A percentile compares a stretch with the other conserved stretches of the same genome.
Evolutionary conservation across 257 asterid species (phyloP).

Genomic region (Craterostigma plantagineum): DNA sequence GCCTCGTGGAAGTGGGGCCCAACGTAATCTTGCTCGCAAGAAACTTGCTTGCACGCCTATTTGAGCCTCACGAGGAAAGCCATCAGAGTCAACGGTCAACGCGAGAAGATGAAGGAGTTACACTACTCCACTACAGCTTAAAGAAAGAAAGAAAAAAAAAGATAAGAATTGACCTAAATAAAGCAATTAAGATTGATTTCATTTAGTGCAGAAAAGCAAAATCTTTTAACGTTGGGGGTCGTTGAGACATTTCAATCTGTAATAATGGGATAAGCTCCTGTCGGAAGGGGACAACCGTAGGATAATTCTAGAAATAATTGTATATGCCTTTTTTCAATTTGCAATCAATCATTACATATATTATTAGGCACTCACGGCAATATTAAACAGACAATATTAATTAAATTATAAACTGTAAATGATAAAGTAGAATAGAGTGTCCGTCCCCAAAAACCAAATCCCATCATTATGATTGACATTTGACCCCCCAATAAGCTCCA

Average conservation of each 20-base stretch:
- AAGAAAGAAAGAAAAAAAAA: slow-evolving; percentile 10
- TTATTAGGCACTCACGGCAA: background rate
- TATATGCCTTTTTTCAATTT: too few relatives aligned
- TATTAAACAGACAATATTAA: too few relatives aligned
- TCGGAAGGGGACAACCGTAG: too few relatives aligned
- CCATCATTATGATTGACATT: slow-evolving; percentile 78
- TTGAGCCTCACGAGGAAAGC: slow-evolving; percentile 21
- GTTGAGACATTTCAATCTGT: too few relatives aligned
- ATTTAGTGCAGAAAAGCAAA: slow-evolving; percentile 13
- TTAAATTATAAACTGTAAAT: too few relatives aligned
- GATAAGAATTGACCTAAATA: slow-evolving; percentile 25
- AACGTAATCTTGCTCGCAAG: slow-evolving; percentile 12
- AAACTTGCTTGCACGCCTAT: background rate
- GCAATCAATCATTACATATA: background rate
- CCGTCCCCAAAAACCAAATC: slow-evolving; percentile 29
- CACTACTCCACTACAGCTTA: too few relatives aligned
- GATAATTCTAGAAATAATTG: too few relatives aligned
- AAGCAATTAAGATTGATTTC: slow-evolving; percentile 10
- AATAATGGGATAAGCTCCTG: background rate
- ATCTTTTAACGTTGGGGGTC: background rate
- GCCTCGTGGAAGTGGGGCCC: slow-evolving; percentile 24
- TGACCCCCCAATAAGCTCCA: slow-evolving; percentile 49
- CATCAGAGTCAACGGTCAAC: slow-evolving; percentile 33
- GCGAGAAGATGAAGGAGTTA: slow-evolving; percentile 20
- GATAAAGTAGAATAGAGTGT: too few relatives aligned